These are phyloP conservation scores for Musa balbisiana DNA, from an alignment of 202 grass and related monocot genomes.

Conservation along the genomic window DNA sequence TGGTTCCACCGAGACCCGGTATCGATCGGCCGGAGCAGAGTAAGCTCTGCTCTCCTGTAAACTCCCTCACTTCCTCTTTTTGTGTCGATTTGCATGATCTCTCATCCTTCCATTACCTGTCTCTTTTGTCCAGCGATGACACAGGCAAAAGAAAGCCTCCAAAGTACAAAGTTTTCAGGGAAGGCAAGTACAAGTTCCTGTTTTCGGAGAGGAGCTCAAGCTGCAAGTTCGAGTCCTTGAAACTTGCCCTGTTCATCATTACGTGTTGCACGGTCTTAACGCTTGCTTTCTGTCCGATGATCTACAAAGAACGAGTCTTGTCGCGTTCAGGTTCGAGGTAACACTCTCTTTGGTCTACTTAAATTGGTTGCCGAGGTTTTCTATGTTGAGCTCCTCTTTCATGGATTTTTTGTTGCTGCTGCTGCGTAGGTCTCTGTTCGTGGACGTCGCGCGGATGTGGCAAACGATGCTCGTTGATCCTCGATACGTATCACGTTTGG, in stretches of 20 bases:
- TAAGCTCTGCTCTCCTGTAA: background rate
- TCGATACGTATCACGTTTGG: background rate
- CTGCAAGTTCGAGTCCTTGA: background rate
- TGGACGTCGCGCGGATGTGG: background rate
- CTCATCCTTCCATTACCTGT: background rate
- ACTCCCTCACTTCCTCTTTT: background rate
- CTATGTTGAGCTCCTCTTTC: background rate
- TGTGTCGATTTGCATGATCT: background rate
- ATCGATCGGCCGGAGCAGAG: background rate
- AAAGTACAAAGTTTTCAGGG: background rate
- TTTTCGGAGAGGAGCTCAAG: background rate
- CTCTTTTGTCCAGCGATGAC: background rate
- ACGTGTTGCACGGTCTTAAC: background rate
- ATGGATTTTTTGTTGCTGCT: background rate
- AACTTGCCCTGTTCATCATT: constrained; percentile 2
- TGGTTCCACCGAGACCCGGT: background rate
- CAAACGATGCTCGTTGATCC: background rate
- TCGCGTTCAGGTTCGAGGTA: background rate
- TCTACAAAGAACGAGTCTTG: background rate
- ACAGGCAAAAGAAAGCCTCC: background rate
- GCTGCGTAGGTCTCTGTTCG: background rate
- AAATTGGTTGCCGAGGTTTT: background rate
- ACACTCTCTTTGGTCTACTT: too few species aligned
- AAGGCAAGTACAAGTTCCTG: background rate
- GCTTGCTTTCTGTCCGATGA: background rate